Evolutionary conservation across 2,329 filamentous ascomycete genomes (phyloP).

Genomic region (Aspergillus sp.): DNA sequence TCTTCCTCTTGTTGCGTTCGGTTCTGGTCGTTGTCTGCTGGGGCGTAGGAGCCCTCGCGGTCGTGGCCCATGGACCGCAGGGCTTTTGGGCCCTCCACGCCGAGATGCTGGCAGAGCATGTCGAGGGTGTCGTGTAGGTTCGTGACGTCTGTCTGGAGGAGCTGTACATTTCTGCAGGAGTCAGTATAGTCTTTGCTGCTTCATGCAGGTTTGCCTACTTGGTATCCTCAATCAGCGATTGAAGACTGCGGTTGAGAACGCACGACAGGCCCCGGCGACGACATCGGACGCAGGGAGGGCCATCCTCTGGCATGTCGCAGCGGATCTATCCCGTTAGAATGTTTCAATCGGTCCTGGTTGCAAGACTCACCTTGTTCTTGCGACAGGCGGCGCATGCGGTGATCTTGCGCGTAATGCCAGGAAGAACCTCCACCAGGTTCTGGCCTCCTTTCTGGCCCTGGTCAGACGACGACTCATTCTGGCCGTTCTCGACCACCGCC

Average conservation of each 20-base stretch:
- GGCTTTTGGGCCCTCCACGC: slow-evolving; percentile 27
- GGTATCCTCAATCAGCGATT: slow-evolving; percentile 46
- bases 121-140: slow-evolving; percentile 28
- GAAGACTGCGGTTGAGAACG: slow-evolving; percentile 48
- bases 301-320: slow-evolving; percentile 48
- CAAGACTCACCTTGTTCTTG: slow-evolving; percentile 47
- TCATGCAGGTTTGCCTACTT: slow-evolving; percentile 34
- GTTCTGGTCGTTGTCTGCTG: neutral
- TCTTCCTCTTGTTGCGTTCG: slow-evolving; percentile 17
- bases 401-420: slow-evolving; percentile 40
- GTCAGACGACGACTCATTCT: neutral
- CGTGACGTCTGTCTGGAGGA: slow-evolving; percentile 32
- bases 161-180: slow-evolving; percentile 29
- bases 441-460: neutral
- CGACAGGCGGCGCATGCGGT: slow-evolving; percentile 52
- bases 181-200: too few relatives aligned
- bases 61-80: slow-evolving; percentile 7
- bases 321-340: slow-evolving; percentile 33
- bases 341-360: neutral
- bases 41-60: neutral
- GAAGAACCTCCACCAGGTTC: slow-evolving; percentile 21
- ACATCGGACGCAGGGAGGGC: slow-evolving; percentile 50
- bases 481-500: slow-evolving; percentile 2
- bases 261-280: slow-evolving; percentile 47
- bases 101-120: slow-evolving; percentile 35